Conservation (phyloP, 257 asterid genomes). For the Solanum chaucha region DNA sequence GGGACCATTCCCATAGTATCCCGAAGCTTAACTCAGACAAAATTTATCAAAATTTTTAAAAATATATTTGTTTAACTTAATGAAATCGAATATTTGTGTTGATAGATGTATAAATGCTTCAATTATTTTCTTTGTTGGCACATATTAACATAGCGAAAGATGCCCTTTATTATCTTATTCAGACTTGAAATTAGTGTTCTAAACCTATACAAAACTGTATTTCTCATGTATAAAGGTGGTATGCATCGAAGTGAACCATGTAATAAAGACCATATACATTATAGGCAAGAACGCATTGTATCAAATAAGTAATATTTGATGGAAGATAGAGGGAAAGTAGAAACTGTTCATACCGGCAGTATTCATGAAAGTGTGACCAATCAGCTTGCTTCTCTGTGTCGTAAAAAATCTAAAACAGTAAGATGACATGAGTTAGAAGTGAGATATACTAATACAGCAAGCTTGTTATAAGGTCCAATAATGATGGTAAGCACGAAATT, state of each 20-base stretch:
- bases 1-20: background rate
- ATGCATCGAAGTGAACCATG: background rate
- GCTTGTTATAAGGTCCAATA: background rate
- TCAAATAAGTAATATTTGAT: background rate
- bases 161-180: background rate
- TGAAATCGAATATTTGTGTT: background rate
- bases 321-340: background rate
- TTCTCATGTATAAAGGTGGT: background rate
- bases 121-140: background rate
- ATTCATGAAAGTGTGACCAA: slow-evolving; percentile 64
- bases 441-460: background rate
- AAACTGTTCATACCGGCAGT: slow-evolving; percentile 57
- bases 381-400: slow-evolving; percentile 63
- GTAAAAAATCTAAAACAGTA: slow-evolving; percentile 34
- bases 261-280: background rate
- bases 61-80: background rate
- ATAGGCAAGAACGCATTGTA: background rate
- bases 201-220: background rate
- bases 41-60: background rate
- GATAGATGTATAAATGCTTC: background rate
- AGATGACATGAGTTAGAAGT: background rate
- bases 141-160: background rate
- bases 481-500: background rate
- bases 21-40: background rate
- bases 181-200: background rate